Base-by-base conservation (phyloP, 2,329 filamentous ascomycete genomes). In the Paramyrothecium sp. region DNA sequence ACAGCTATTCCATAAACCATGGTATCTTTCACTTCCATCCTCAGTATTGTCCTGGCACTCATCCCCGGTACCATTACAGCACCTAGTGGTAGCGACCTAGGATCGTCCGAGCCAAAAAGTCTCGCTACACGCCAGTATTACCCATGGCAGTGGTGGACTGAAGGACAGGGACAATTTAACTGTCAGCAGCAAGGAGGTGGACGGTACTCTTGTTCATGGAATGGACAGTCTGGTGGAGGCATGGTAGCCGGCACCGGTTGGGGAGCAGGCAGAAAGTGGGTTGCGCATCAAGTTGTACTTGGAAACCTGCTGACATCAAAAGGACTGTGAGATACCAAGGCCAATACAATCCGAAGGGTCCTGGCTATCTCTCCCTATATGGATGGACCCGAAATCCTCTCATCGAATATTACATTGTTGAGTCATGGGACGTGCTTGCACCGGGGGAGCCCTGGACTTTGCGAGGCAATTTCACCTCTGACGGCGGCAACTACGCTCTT, bases 121-220 rank as follows among this genome's bases (percentile, higher is more conserved):
- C 48, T 51, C 21, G 48, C 48, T n/a, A 26, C 21, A n/a, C 48
- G 48, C 48, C 48, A 51, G 21, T 22, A 51, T 26, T 26, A 22
- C 22, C 48, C 48, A 51, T 51, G 48, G 48, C 48, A 51, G 48
- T 51, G 48, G 19, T 51, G 48, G 48, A 51, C 48, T 51, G 48
- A 51, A 51, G 48, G 48, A 13, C 22, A 51, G 48, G 48, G 48
- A 21, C 48, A 51, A 26, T 51, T 51, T 22, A 51, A 51, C 21
- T 51, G 48, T 26, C 48, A 26, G n/a, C 48, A 51, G 19, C 48
- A 51, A 26, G 48, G 48, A 22, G 48, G 48, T 22, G 48, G 48
- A 51, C 7, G 48, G 11, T 51, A 51, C n/a, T 51, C 48, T 51
- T 51, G 48, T 26, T 51, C 48, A 51, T 51, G 48, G 48, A 51